Base-by-base conservation (phyloP, 2,329 filamentous ascomycete species). In the Mycosphaerella sp. region DNA sequence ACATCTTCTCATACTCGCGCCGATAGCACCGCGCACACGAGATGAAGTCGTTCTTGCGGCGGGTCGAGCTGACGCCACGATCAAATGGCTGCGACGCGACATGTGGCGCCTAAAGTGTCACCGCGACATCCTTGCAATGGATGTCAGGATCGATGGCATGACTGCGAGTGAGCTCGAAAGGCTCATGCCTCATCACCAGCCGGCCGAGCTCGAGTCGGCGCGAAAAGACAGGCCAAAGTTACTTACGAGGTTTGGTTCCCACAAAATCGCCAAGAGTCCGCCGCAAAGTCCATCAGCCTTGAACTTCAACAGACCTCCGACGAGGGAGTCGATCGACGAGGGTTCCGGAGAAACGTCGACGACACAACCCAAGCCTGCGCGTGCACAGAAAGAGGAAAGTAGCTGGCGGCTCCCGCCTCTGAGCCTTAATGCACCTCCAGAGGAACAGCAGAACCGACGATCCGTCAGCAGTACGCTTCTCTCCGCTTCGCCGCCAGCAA, bases 81-180 rank as follows among this genome's bases (percentile, higher is more conserved):
- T 98, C 56, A 95, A 93, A 69, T 96, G 92, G 92, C 84, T 86
- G n/a, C 81, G 92, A 57, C 86, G 95, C 68, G 89, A 95, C 61
- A 93, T 96, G 17, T 96, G 91, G 89, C 87, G 85, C 51, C 81
- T 92, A 64, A 92, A 83, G 66, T 96, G 91, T 61, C 91, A 98
- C 70, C 84, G 86, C 41, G 92, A 96, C 64, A 91, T 97, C 56
- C 74, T 98, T 17, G 77, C 83, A 4, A 80, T 90, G 70, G 93
- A 98, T 67, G 75, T 97, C 7, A 86, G 92, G 51, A 89, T 95
- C 62, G 91, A 95, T 54, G 66, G 66, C n/a, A 59, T 66, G 34
- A 62, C 56, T 36, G 60, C 62, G 29, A 52, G 48, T 11, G 62
- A 66, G 32, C 46, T 65, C 32, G 57, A 62, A 32, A 60, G 55